Base-by-base conservation (phyloP, 495 filamentous ascomycete species). In the Talaromyces thailandensis region DNA sequence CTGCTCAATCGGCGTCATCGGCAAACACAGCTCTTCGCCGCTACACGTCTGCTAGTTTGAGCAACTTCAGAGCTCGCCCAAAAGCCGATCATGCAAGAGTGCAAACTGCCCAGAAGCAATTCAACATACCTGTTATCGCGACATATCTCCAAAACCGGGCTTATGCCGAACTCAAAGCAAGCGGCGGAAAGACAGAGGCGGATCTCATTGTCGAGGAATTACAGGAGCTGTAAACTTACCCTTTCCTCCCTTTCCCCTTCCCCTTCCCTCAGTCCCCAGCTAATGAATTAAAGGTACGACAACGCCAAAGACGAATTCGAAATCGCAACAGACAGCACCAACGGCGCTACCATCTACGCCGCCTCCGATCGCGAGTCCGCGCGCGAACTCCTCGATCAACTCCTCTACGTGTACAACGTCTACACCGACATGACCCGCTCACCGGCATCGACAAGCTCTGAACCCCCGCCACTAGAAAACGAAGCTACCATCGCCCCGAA, bases 241-340 rank as follows among this genome's bases (percentile, higher is more conserved):
- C 16, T 28, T 32, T 3, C 56, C 32, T 57, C 48, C 28, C 25
- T 18, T 29, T 2, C 35, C 55, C 14, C 14, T 31, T 40, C 6
- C 32, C n/a, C n/a, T n/a, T n/a, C n/a, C n/a, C n/a, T n/a, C n/a
- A n/a, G 23, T 37, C 16, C 16, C 48, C 43, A 64, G 64, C 59
- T 45, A 21, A 24, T 11, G 24, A 28, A 55, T 11, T 32, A 25
- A 23, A 73, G 71, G 1, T 73, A 73, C 64, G 73, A 78, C 66
- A 67, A 69, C 18, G 73, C 77, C 5, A 78, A 73, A 69, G 77
- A 79, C 65, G 77, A 79, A 66, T 74, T 79, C 63, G 77, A 79
- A 69, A 79, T 79, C 59, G 77, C 77, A 6, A 77, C 73, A 2
- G 77, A 80, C 31, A 75, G 72, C 67, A 78, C 77, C 9, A 72